These are phyloP conservation scores for Boehmeria nivea DNA, from an alignment of 306 rosid species.

Conservation along the genomic window DNA sequence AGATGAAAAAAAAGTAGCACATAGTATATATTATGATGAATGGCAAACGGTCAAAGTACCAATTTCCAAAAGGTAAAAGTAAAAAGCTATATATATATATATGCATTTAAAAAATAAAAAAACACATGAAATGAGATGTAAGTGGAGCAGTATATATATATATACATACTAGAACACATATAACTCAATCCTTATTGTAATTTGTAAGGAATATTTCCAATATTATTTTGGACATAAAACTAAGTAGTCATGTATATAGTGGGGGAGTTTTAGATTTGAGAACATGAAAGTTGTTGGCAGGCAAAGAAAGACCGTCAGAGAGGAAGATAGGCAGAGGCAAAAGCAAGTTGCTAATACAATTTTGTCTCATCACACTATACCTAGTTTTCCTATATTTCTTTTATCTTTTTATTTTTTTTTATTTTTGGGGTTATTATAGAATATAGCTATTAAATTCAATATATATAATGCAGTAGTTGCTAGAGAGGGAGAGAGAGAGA, in stretches of 20 bases:
- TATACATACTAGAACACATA: no score
- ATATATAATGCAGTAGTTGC: constrained; percentile 3
- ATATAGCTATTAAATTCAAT: background rate
- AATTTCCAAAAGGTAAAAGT: constrained; percentile 2
- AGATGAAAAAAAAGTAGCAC: background rate
- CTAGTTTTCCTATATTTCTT: constrained; percentile 2
- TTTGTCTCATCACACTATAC: constrained; percentile 21
- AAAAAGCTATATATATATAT: background rate
- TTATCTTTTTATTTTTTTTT: background rate
- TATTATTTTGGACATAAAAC: constrained; percentile 13
- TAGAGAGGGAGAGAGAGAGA: constrained; percentile 26
- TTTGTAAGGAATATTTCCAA: constrained; percentile 5
- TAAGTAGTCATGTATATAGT: constrained; percentile 17
- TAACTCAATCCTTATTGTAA: background rate
- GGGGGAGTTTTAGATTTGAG: constrained; percentile 4
- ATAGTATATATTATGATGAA: background rate
- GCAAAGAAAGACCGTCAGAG: constrained; percentile 23
- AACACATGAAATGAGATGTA: background rate
- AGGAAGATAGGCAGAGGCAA: constrained; percentile 30
- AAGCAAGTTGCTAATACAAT: constrained; percentile 20
- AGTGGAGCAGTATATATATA: no score
- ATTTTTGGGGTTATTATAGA: background rate
- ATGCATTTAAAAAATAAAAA: constrained; percentile 1
- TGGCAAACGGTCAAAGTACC: constrained; percentile 7
- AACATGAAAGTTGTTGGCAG: constrained; percentile 42